Conservation (phyloP, 2,329 filamentous ascomycete species). For the Grosmannia huntii region DNA sequence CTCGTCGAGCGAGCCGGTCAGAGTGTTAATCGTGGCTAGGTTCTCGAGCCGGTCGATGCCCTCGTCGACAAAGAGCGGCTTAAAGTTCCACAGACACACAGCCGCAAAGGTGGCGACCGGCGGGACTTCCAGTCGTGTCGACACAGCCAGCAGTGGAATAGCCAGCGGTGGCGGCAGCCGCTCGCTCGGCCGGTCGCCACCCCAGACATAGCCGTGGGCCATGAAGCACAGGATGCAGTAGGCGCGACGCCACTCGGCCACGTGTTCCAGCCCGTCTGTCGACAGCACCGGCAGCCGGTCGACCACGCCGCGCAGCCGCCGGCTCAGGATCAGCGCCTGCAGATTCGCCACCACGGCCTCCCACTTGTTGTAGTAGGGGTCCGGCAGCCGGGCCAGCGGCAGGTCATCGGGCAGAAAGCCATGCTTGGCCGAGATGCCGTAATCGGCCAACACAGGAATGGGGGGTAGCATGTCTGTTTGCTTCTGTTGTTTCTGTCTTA, state of each 20-base stretch:
- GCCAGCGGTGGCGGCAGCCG: conserved; percentile 70
- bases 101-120: conserved; percentile 91
- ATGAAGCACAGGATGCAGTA: conserved; percentile 87
- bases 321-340: conserved; percentile 75
- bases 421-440: conserved; percentile 63
- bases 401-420: conserved; percentile 79
- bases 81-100: conserved; percentile 93
- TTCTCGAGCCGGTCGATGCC: conserved; percentile 75
- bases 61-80: conserved; percentile 76
- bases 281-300: conserved; percentile 74
- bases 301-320: conserved; percentile 66
- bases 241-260: conserved; percentile 85
- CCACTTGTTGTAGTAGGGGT: conserved; percentile 92
- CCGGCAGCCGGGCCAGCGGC: conserved; percentile 68
- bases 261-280: conserved; percentile 66
- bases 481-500: neutral
- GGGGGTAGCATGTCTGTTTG: conserved; percentile 38
- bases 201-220: conserved; percentile 93
- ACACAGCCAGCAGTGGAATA: conserved; percentile 67
- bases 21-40: conserved; percentile 74
- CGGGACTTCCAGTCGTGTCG: conserved; percentile 67
- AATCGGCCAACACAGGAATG: conserved; percentile 56
- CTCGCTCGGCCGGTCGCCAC: conserved; percentile 66
- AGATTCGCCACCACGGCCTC: conserved; percentile 77
- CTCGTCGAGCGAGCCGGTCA: conserved; percentile 89